A percentile compares a stretch with the other conserved stretches of the same genome.
These are phyloP conservation scores for Mucor lusitanicus DNA, from an alignment of 371 early-diverging fungal genomes.

Conservation along the genomic window DNA sequence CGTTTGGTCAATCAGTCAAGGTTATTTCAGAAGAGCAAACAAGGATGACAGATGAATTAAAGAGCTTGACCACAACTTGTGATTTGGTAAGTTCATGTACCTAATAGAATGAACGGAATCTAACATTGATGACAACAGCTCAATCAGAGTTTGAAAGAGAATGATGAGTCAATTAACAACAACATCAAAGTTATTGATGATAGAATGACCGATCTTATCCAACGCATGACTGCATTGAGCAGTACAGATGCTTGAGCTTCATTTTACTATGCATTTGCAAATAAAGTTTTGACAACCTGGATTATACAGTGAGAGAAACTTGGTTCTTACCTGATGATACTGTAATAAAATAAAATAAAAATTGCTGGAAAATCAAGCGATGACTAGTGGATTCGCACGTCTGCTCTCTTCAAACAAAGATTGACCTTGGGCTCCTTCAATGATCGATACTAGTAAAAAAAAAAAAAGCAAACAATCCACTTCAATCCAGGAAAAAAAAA, in stretches of 20 bases:
- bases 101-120: too few relatives aligned
- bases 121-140: constrained; percentile 34
- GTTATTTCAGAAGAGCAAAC: constrained; percentile 75
- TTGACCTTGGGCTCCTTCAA: too few relatives aligned
- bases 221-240: constrained; percentile 51
- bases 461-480: background rate
- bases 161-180: constrained; percentile 61
- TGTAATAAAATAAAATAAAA: too few relatives aligned
- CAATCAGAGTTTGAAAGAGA: constrained; percentile 65
- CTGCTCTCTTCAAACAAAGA: too few relatives aligned
- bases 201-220: constrained; percentile 66
- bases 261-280: background rate
- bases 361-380: too few relatives aligned
- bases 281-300: too few relatives aligned
- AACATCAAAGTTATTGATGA: constrained; percentile 73
- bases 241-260: background rate
- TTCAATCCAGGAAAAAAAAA: background rate
- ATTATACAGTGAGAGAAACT: too few relatives aligned
- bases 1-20: constrained; percentile 74
- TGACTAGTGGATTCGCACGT: too few relatives aligned
- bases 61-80: constrained; percentile 63
- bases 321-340: too few relatives aligned
- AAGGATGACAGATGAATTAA: constrained; percentile 69
- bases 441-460: too few relatives aligned
- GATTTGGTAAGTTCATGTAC: constrained; percentile 33